Conservation (phyloP, 306 rosid species). For the Albizia julibrissin region DNA sequence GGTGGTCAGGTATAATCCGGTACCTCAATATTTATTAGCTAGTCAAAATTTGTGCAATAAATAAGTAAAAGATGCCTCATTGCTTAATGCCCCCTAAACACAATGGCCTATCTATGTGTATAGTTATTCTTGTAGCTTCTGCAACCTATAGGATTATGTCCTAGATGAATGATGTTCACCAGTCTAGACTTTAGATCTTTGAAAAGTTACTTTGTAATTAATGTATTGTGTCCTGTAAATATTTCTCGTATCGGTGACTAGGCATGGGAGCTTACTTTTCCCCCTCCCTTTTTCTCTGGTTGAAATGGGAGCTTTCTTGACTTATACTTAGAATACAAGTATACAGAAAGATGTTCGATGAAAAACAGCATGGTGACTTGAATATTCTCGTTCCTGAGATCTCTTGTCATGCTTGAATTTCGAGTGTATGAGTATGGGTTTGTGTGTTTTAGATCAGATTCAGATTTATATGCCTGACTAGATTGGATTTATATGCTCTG, state of each 20-base stretch:
- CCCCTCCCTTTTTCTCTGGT: neutral
- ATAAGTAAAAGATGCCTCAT: neutral
- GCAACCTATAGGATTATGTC: too few species aligned
- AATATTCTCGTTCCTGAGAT: neutral
- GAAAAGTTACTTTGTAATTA: neutral
- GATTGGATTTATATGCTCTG: neutral
- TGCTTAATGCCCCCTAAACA: neutral
- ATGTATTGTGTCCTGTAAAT: neutral
- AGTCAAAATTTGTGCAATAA: neutral
- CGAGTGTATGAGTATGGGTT: neutral
- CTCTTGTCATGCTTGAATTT: neutral
- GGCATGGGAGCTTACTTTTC: too few species aligned
- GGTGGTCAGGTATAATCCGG: neutral
- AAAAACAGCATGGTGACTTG: neutral
- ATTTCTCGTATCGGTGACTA: too few species aligned
- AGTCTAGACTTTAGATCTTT: neutral
- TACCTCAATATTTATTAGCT: neutral
- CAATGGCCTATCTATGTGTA: neutral
- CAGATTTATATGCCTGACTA: neutral
- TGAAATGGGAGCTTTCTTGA: neutral
- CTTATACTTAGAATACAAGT: too few species aligned
- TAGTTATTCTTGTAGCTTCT: too few species aligned
- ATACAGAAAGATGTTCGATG: neutral
- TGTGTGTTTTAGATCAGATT: neutral
- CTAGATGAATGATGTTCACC: neutral